Evolutionary conservation across 1,139 yeast genomes (phyloP).

Genomic region (Yamadazyma pseudoaaseri): DNA sequence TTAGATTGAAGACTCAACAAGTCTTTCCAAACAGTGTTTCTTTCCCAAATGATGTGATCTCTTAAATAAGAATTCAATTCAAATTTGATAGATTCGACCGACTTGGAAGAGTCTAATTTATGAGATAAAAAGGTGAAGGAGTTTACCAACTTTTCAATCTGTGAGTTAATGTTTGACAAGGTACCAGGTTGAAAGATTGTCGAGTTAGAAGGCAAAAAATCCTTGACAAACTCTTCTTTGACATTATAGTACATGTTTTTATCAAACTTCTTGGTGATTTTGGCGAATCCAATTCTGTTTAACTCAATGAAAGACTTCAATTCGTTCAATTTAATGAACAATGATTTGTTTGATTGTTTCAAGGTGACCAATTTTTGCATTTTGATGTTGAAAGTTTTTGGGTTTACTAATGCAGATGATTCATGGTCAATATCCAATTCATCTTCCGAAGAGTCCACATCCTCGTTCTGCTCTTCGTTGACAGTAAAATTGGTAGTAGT

Average conservation of each 20-base stretch:
- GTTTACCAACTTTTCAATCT: slow-evolving; percentile 47
- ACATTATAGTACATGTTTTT: slow-evolving; percentile 68
- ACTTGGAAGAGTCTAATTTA: slow-evolving; percentile 26
- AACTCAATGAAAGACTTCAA: slow-evolving; percentile 78
- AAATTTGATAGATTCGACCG: slow-evolving; percentile 52
- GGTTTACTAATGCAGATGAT: slow-evolving; percentile 41
- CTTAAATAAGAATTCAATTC: slow-evolving; percentile 76
- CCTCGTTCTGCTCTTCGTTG: slow-evolving; percentile 27
- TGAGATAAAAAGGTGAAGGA: slow-evolving; percentile 47
- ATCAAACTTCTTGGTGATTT: slow-evolving; percentile 88
- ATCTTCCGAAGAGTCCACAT: slow-evolving; percentile 41
- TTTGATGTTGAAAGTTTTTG: slow-evolving; percentile 46
- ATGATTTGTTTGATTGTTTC: slow-evolving; percentile 62
- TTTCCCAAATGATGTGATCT: slow-evolving; percentile 94
- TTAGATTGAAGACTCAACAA: slow-evolving; percentile 83
- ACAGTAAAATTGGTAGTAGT: slow-evolving; percentile 31
- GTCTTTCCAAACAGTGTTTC: slow-evolving; percentile 97
- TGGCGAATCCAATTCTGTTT: slow-evolving; percentile 84
- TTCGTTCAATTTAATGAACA: slow-evolving; percentile 79
- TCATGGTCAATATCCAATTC: slow-evolving; percentile 38
- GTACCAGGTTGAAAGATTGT: slow-evolving; percentile 47
- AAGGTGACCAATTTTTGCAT: slow-evolving; percentile 63
- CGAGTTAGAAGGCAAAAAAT: slow-evolving; percentile 43
- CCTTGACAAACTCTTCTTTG: slow-evolving; percentile 50
- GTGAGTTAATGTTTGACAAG: slow-evolving; percentile 38